Conservation (phyloP, 2,329 filamentous ascomycete species). For the Colletotrichum filicis region DNA sequence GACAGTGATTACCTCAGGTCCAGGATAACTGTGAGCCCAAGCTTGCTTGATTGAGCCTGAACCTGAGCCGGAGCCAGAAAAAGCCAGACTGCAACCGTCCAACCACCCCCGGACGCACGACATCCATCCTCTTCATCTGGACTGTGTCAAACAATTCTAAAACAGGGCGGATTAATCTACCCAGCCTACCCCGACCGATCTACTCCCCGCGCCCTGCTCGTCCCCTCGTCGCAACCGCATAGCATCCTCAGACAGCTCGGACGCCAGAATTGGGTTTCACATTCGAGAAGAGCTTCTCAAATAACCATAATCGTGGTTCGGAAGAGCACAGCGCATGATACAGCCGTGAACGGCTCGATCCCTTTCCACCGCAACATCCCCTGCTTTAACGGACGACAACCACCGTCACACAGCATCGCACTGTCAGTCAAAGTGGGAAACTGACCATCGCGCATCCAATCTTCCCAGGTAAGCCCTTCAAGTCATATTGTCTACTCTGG, state of each 20-base stretch:
- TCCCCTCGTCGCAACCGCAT: conserved; percentile 25
- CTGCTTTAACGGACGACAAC: conserved; percentile 27
- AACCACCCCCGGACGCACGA: conserved; percentile 23
- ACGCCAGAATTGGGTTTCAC: conserved; percentile 36
- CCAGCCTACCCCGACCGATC: conserved; percentile 8
- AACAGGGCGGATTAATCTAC: conserved; percentile 29
- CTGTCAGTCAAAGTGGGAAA: conserved; percentile 26
- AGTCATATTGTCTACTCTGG: background rate
- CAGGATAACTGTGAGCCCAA: background rate
- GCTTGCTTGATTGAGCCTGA: background rate
- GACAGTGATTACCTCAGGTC: background rate
- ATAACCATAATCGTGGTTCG: conserved; percentile 27
- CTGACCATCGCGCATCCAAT: conserved; percentile 17
- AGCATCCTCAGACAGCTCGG: conserved; percentile 34
- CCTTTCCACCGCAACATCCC: conserved; percentile 12
- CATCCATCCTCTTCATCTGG: conserved; percentile 31
- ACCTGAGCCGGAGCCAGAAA: background rate
- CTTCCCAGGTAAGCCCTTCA: conserved; percentile 27
- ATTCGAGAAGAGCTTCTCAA: conserved; percentile 26
- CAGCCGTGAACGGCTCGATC: conserved; percentile 24
- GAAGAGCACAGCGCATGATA: conserved; percentile 14
- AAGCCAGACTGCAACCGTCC: conserved; percentile 13
- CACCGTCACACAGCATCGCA: conserved; percentile 16
- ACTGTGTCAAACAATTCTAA: conserved; percentile 35
- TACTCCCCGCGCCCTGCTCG: conserved; percentile 9